A percentile compares a stretch with the other conserved stretches of the same genome.
Conservation (phyloP, 148 eudicot species). For the Agrostemma githago region DNA sequence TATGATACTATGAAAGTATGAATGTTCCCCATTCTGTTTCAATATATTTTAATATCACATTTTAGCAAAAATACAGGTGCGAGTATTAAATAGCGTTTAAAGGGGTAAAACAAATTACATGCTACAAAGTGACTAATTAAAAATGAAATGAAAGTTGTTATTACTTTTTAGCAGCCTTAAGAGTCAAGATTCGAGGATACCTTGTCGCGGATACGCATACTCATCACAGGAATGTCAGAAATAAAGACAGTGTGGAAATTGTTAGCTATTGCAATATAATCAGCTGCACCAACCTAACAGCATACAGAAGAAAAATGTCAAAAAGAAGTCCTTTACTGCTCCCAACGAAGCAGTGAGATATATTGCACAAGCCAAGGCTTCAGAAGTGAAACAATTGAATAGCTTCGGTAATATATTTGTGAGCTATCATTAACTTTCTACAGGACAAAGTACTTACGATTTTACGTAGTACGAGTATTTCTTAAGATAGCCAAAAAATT, state of each 20-base stretch:
- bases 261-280: conserved; percentile 85
- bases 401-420: not conserved
- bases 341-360: not conserved
- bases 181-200: conserved; percentile 27
- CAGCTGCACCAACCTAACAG: conserved; percentile 88
- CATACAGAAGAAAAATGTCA: conserved; percentile 3
- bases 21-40: not conserved
- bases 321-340: not conserved
- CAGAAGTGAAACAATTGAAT: not conserved
- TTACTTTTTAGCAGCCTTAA: not conserved
- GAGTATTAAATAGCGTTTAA: not conserved
- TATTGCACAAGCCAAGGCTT: not conserved
- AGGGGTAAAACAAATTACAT: not conserved
- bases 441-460: not conserved
- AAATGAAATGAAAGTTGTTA: not conserved
- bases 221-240: conserved; percentile 77
- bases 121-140: not conserved
- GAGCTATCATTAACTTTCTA: not conserved
- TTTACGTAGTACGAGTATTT: not conserved
- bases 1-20: not conserved
- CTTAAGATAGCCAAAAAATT: not conserved
- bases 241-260: conserved; percentile 85
- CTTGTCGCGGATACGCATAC: conserved; percentile 97
- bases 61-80: not conserved
- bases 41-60: not conserved